Conservation (phyloP, 2,329 filamentous ascomycete species). For the Xylaria sp. region DNA sequence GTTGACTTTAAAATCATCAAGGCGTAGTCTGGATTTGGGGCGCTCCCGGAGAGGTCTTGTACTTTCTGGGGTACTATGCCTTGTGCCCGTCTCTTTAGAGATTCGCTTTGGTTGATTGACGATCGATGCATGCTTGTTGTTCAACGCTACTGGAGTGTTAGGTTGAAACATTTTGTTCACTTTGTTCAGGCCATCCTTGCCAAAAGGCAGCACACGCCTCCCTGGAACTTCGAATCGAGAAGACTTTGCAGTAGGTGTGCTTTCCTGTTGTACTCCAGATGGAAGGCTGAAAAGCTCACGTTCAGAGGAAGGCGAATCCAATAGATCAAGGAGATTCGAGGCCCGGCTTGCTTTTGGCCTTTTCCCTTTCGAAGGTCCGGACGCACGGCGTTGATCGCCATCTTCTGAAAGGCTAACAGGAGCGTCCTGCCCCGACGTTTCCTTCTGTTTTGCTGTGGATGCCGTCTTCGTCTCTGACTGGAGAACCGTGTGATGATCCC, state of each 20-base stretch:
- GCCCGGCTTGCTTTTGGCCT: slow-evolving; percentile 6
- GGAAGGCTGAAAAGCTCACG: slow-evolving; percentile 8
- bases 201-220: slow-evolving; percentile 47
- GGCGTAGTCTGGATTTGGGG: slow-evolving; percentile 58
- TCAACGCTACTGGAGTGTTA: slow-evolving; percentile 8
- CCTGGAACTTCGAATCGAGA: slow-evolving; percentile 39
- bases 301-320: slow-evolving; percentile 26
- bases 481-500: slow-evolving; percentile 1
- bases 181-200: slow-evolving; percentile 28
- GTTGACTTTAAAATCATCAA: slow-evolving; percentile 83
- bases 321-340: slow-evolving; percentile 29
- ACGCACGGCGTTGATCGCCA: slow-evolving; percentile 14
- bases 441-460: slow-evolving; percentile 4
- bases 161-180: slow-evolving; percentile 5
- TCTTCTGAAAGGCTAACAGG: slow-evolving; percentile 33
- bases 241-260: slow-evolving; percentile 10
- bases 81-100: slow-evolving; percentile 23
- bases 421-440: slow-evolving; percentile 12
- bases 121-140: slow-evolving; percentile 4
- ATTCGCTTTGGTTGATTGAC: slow-evolving; percentile 11
- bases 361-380: slow-evolving; percentile 1
- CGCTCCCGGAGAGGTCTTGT: slow-evolving; percentile 58
- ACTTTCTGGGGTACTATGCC: slow-evolving; percentile 19
- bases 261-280: slow-evolving; percentile 1
- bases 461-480: neutral